Percentiles rank a stretch among this genome's conserved stretches.
phyloP scores from a whole-genome alignment of 2,329 filamentous ascomycete species.

The Fusarium subglutinans region DNA sequence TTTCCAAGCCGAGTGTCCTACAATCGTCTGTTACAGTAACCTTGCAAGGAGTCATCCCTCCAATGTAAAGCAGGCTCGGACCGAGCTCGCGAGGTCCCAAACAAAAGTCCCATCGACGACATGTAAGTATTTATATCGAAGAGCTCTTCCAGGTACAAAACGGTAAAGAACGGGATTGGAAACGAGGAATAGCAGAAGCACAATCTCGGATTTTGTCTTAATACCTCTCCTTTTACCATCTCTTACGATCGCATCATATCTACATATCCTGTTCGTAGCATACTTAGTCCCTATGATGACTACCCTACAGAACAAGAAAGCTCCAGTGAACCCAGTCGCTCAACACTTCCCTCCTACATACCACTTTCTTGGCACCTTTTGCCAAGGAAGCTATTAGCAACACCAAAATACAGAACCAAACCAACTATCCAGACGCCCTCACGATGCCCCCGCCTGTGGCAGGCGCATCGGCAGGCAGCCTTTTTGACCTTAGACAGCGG shows the following conservation, averaged over 20 bases:
- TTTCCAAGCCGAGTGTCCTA: not conserved
- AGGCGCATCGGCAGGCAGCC: no score
- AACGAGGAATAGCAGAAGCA: no score
- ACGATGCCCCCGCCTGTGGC: no score
- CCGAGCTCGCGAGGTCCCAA: not conserved
- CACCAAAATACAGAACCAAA: no score
- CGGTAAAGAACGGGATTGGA: rapidly evolving
- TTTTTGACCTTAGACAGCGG: no score
- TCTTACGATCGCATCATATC: not conserved
- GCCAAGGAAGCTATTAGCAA: no score
- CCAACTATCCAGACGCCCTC: no score
- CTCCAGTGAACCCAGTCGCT: not conserved
- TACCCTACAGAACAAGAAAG: not conserved
- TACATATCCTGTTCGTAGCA: rapidly evolving
- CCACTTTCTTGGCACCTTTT: no score
- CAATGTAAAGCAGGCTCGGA: not conserved
- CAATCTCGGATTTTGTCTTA: not conserved
- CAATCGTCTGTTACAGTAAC: not conserved
- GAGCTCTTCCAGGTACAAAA: not conserved
- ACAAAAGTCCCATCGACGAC: not conserved
- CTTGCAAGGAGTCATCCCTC: not conserved
- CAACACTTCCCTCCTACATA: no score
- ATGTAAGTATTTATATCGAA: not conserved
- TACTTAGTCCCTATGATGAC: not conserved
- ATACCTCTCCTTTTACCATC: not conserved